phyloP scores from a whole-genome alignment of 805 yeast genomes.

The Wickerhamomyces queroliae region DNA sequence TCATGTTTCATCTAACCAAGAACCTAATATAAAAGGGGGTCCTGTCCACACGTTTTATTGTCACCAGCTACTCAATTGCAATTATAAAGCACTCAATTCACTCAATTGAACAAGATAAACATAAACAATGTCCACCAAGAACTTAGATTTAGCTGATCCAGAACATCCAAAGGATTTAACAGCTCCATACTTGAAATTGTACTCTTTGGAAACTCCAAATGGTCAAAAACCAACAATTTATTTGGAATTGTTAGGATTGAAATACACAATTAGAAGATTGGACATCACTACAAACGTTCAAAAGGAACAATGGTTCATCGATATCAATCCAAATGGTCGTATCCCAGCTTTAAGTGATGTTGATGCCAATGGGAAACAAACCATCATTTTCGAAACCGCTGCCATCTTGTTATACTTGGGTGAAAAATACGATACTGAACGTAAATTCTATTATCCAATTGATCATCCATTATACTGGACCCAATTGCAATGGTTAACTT shows the following conservation, averaged over 20 bases:
- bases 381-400: slow-evolving; percentile 50
- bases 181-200: slow-evolving; percentile 39
- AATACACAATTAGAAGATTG: slow-evolving; percentile 30
- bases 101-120: not conserved
- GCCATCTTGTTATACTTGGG: slow-evolving; percentile 56
- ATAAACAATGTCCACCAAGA: not conserved
- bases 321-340: slow-evolving; percentile 57
- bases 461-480: slow-evolving; percentile 42
- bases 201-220: slow-evolving; percentile 37
- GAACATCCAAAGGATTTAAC: slow-evolving; percentile 16
- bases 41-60: too few species aligned
- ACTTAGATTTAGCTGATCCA: slow-evolving; percentile 23
- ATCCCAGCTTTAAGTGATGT: slow-evolving; percentile 48
- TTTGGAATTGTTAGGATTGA: slow-evolving; percentile 26
- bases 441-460: slow-evolving; percentile 31
- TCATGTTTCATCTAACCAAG: too few species aligned
- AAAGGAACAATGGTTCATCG: slow-evolving; percentile 51
- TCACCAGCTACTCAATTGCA: too few species aligned
- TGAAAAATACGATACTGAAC: slow-evolving; percentile 53
- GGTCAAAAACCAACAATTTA: slow-evolving; percentile 33
- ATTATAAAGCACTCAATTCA: too few species aligned
- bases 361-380: slow-evolving; percentile 32
- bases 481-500: slow-evolving; percentile 46
- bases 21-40: too few species aligned
- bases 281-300: slow-evolving; percentile 39